A percentile compares a stretch with the other conserved stretches of the same genome.
These are phyloP conservation scores for Boletus sp. DNA, from an alignment of 1,284 basidiomycete species.

Conservation along the genomic window DNA sequence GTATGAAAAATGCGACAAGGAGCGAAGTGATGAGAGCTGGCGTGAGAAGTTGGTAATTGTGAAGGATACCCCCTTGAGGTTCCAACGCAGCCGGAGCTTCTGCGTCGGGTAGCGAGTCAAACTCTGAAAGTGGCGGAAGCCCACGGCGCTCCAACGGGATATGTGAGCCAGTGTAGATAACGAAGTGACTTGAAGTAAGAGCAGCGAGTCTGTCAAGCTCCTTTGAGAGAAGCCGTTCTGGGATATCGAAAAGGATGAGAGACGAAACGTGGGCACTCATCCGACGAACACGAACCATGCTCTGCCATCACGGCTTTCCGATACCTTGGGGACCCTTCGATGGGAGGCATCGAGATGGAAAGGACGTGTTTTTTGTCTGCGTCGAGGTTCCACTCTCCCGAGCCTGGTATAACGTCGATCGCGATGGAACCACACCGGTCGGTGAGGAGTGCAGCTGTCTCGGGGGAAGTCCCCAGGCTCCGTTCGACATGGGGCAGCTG, in stretches of 20 bases:
- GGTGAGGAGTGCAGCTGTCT: slow-evolving; percentile 43
- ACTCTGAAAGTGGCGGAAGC: slow-evolving; percentile 30
- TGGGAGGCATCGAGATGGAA: slow-evolving; percentile 48
- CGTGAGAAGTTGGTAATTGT: slow-evolving; percentile 74
- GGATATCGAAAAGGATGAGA: slow-evolving; percentile 6
- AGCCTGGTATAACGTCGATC: slow-evolving; percentile 38
- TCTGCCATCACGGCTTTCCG: slow-evolving; percentile 47
- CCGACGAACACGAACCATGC: slow-evolving; percentile 43
- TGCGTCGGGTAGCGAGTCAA: slow-evolving; percentile 25
- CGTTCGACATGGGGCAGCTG: slow-evolving; percentile 58
- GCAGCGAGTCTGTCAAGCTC: slow-evolving; percentile 48
- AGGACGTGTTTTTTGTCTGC: slow-evolving; percentile 52
- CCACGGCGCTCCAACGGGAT: slow-evolving; percentile 36
- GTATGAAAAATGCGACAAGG: slow-evolving; percentile 64
- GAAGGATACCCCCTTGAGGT: slow-evolving; percentile 59
- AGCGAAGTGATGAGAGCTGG: slow-evolving; percentile 73
- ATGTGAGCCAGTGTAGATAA: slow-evolving; percentile 59
- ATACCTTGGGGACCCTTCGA: slow-evolving; percentile 39
- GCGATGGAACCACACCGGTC: slow-evolving; percentile 49
- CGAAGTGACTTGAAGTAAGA: slow-evolving; percentile 53
- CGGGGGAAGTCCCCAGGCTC: slow-evolving; percentile 25
- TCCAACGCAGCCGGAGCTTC: slow-evolving; percentile 15
- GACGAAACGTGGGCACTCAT: not conserved
- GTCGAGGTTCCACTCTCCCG: slow-evolving; percentile 33
- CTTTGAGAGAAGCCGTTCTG: slow-evolving; percentile 42